Evolutionary conservation across 2,329 filamentous ascomycete genomes (phyloP), one percentile per base, ranked within the genome.

Genomic region (Ophiostoma populinum): DNA sequence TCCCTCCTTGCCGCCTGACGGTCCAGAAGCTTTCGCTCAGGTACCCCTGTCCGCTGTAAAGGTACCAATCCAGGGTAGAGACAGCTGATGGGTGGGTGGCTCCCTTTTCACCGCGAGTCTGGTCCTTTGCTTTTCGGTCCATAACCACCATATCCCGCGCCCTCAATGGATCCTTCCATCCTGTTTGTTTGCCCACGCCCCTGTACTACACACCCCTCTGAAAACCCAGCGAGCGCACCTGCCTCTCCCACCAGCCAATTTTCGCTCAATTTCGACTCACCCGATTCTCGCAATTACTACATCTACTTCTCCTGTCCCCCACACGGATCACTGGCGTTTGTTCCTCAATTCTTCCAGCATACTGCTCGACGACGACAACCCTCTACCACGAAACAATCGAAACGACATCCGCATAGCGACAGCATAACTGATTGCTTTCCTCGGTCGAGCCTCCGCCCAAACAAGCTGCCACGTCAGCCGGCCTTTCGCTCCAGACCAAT

Each of bases 241-340:
- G 41, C 40, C 38, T 36, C 34, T 33, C 26, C 31, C 37, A 39
- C 41, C 38, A 38, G 39, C 37, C 35, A 35, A 40, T 40, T 39
- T 37, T 30, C 33, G 28, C 38, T 36, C 37, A 34, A 32, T 34
- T 38, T 38, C 25, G 39, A 40, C 36, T 40, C 40, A 43, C 32
- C 36, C 36, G 37, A 38, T 32, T 13, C 18, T 30, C 21, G 36
- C 35, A 43, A 46, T 40, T 48, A 40, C 38, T 48, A 49, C 46
- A 46, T 46, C 42, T 49, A 46, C 40, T 40, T 45, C 43, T 38
- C 36, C 43, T 33, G 38, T 43, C 43, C 40, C 43, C 41, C 42
- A 35, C 42, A 42, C 42, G 35, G 22, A 37, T 38, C 39, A 34
- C 37, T 27, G 32, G 21, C 36, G 25, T 21, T 34, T 25, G 24